Percentiles rank a stretch among this genome's conserved stretches.
These are phyloP conservation scores for Microbotryum violaceum DNA, from an alignment of 1,284 basidiomycete species.

Conservation along the genomic window DNA sequence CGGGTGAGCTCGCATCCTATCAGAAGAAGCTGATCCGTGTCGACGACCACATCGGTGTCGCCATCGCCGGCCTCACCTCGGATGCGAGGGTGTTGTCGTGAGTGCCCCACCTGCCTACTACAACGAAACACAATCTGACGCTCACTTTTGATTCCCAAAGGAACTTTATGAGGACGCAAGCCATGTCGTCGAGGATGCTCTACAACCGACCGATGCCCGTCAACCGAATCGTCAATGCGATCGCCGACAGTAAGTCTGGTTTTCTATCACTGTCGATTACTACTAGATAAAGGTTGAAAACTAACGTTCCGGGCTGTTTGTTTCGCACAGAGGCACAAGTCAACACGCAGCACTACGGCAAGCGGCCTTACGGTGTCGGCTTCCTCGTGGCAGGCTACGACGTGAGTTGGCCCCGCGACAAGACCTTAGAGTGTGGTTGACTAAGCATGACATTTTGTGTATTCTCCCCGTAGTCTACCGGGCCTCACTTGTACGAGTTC, in stretches of 20 bases:
- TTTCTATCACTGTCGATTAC: background rate
- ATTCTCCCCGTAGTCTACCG: conserved; percentile 52
- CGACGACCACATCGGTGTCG: conserved; percentile 98
- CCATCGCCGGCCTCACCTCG: conserved; percentile 93
- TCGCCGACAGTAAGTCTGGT: conserved; percentile 71
- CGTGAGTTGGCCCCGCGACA: conserved; percentile 38
- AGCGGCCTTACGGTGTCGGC: conserved; percentile 95
- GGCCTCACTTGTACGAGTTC: conserved; percentile 97
- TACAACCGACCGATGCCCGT: conserved; percentile 93
- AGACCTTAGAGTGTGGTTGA: background rate
- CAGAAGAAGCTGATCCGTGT: conserved; percentile 99
- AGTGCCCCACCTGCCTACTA: conserved; percentile 21
- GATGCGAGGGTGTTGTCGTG: conserved; percentile 95
- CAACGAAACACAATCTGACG: background rate
- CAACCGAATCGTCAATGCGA: conserved; percentile 80
- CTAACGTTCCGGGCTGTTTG: conserved; percentile 4
- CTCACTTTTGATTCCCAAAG: conserved; percentile 44
- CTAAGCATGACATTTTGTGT: background rate
- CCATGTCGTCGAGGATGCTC: conserved; percentile 87
- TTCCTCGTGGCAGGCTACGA: conserved; percentile 97
- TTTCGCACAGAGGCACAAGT: conserved; percentile 76
- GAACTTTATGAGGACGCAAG: conserved; percentile 99
- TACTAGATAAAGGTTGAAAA: background rate
- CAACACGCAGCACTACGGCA: conserved; percentile 97
- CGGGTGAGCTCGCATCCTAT: conserved; percentile 94